A percentile compares a stretch with the other conserved stretches of the same genome.
phyloP scores from a whole-genome alignment of 768 basidiomycete genomes.

The Austroboletus festivus region DNA sequence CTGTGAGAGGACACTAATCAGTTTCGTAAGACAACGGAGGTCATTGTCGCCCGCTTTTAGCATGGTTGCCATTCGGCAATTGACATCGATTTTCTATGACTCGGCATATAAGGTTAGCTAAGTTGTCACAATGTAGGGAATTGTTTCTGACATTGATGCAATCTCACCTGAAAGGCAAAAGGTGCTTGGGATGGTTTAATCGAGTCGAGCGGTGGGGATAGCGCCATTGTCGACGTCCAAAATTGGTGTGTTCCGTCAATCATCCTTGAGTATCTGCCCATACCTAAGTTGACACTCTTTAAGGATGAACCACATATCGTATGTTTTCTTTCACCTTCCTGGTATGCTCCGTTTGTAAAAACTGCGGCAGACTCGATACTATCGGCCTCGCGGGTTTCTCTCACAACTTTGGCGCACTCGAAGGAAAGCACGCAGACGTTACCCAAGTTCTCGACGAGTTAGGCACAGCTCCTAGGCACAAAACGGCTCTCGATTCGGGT shows the following conservation, averaged over 20 bases:
- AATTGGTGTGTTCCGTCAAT: constrained; percentile 20
- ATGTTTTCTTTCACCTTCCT: not conserved
- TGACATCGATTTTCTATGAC: not conserved
- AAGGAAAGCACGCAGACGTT: not conserved
- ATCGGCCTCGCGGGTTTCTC: not conserved
- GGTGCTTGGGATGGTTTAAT: constrained; percentile 29
- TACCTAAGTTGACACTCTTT: not conserved
- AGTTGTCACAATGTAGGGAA: not conserved
- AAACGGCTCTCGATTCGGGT: not conserved
- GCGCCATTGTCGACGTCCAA: constrained; percentile 35
- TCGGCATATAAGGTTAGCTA: not conserved
- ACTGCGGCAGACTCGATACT: not conserved
- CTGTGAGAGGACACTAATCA: not conserved
- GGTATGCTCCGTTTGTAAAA: not conserved
- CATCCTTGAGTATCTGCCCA: not conserved
- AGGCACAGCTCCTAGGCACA: not conserved
- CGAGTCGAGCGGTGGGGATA: constrained; percentile 10
- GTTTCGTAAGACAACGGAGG: constrained; percentile 12
- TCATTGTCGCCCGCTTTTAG: constrained; percentile 17
- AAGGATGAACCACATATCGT: not conserved
- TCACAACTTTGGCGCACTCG: not conserved
- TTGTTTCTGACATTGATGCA: not conserved
- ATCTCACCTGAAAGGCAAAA: not conserved
- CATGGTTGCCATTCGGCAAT: not conserved
- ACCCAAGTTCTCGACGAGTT: not conserved